Conservation (phyloP, 2,329 filamentous ascomycete species). For the Malbranchea cinnamomea region DNA sequence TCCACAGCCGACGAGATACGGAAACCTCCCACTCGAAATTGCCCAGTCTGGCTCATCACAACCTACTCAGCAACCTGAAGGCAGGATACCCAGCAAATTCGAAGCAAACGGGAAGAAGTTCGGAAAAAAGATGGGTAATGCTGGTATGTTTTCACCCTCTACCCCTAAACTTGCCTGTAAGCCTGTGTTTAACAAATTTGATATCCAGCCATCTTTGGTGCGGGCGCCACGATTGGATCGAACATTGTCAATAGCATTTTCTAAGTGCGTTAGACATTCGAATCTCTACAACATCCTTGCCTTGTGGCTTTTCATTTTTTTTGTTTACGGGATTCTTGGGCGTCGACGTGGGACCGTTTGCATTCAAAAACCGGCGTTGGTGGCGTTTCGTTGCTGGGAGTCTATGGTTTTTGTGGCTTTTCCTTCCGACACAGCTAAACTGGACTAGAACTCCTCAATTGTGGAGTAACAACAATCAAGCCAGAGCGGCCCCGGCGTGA, state of each 20-base stretch:
- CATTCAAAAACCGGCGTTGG: slow-evolving; percentile 4
- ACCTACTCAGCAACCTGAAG: slow-evolving; percentile 20
- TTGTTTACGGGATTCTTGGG: slow-evolving; percentile 1
- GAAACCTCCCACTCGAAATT: slow-evolving; percentile 61
- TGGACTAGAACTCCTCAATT: too few species aligned
- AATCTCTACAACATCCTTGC: too few species aligned
- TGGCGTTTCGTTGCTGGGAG: background rate
- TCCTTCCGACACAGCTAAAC: too few species aligned
- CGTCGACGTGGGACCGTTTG: slow-evolving; percentile 2
- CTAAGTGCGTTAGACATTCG: too few species aligned
- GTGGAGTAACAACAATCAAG: too few species aligned
- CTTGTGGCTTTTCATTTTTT: background rate
- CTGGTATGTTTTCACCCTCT: slow-evolving; percentile 30
- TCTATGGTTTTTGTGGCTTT: too few species aligned
- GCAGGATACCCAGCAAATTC: slow-evolving; percentile 44
- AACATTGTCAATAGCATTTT: slow-evolving; percentile 89
- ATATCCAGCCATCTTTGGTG: slow-evolving; percentile 62
- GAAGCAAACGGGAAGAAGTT: slow-evolving; percentile 80
- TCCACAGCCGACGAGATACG: slow-evolving; percentile 29
- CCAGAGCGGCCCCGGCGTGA: too few species aligned
- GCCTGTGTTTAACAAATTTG: too few species aligned
- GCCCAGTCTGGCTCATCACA: slow-evolving; percentile 38
- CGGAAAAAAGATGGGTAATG: slow-evolving; percentile 81
- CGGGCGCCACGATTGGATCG: slow-evolving; percentile 76
- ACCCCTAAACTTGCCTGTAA: too few species aligned